Evolutionary conservation across 345 rosid genomes (phyloP).

Genomic region (Ceriops zippeliana): DNA sequence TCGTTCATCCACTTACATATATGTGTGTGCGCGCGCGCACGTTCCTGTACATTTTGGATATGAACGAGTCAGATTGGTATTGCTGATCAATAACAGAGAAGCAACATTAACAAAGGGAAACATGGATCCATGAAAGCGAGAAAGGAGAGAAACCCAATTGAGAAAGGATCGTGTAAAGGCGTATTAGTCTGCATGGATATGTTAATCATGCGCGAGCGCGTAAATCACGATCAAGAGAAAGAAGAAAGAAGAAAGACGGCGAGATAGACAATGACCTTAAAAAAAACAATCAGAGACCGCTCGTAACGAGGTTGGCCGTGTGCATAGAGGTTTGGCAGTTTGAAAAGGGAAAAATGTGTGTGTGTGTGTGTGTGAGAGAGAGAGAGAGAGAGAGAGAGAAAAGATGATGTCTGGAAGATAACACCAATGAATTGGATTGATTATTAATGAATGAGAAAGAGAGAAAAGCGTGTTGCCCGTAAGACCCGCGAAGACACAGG

Average conservation of each 20-base stretch:
- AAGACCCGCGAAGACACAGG: slow-evolving; percentile 21
- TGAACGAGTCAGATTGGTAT: neutral
- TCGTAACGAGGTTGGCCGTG: neutral
- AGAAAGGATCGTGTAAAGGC: neutral
- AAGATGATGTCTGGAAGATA: neutral
- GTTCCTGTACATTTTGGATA: neutral
- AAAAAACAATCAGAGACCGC: neutral
- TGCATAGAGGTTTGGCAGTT: neutral
- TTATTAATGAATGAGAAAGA: slow-evolving; percentile 10
- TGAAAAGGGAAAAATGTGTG: neutral
- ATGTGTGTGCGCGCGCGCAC: neutral
- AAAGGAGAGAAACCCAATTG: slow-evolving; percentile 6
- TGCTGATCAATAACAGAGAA: neutral
- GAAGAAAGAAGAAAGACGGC: neutral
- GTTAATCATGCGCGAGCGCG: neutral
- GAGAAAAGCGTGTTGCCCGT: slow-evolving; percentile 28
- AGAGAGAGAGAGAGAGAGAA: slow-evolving; percentile 7
- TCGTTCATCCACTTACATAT: neutral
- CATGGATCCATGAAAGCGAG: neutral
- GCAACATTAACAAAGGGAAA: neutral
- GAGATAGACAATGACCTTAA: slow-evolving; percentile 8
- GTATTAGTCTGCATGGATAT: neutral
- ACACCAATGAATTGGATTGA: neutral
- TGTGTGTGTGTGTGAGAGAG: too few species aligned
- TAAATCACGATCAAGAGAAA: neutral